Evolutionary conservation across 139 green algal genomes (phyloP), one percentile per base, ranked within the genome.

Genomic region (Chlamydomonas sp.): DNA sequence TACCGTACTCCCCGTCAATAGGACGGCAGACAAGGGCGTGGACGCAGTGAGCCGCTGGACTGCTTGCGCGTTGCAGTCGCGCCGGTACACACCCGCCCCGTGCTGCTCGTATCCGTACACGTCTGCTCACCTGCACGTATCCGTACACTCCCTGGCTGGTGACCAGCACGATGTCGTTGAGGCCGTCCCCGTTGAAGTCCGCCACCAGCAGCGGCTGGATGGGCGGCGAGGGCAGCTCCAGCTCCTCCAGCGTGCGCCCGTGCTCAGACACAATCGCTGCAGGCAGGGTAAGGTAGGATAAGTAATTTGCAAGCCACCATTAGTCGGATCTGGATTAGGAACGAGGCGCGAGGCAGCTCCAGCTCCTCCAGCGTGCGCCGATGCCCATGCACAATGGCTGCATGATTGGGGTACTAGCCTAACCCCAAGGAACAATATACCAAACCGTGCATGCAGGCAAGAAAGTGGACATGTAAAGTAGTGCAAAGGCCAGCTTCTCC

Each of bases 141-240:
- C 76, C 84, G 60, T 83, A 89, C 57, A 89, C n/a, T 4, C 95
- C 95, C 14, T 93, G 71, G 3, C 75, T 31, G 0, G 88, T 93
- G 2, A 97, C 81, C 5, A 99, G 69, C 0, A 99, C 86, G 2
- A 99, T 77, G 85, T 99, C 97, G 18, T 93, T 98, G 62, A 97
- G 91, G 4, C 95, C 92, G 83, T 99, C 97, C 1, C 95, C 93
- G 86, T 97, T 97, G 91, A 98, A 99, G 81, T 99, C 97, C 49
- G 89, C 89, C 20, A 97, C 81, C 61, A 96, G 71, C 15, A 97
- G 85, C 31, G 86, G 88, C 68, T 87, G 75, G 0, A 90, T 78
- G 15, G 93, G 92, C 16, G 90, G 64, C 5, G 90, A 91, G 0
- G 97, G 95, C 72, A 99, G 81, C 57, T 93, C 91, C 61, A 98